Base-by-base conservation (phyloP, 345 rosid species). In the Pelargonium nanum region DNA sequence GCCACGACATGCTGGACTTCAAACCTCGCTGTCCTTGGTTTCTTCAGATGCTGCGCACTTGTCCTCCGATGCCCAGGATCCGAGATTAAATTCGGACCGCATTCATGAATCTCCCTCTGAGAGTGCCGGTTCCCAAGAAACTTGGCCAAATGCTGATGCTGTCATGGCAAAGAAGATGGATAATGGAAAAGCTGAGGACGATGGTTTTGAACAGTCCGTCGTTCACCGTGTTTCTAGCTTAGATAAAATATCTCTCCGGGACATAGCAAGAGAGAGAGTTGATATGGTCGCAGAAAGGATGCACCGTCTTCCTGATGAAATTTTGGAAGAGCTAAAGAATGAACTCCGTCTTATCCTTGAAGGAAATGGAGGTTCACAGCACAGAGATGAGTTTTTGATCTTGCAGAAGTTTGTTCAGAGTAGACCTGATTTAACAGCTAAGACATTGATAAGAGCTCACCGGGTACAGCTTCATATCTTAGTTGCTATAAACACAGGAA, bases 61-160 rank as follows among this genome's bases (percentile, higher is more conserved):
- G 67, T 80, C 86, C 48, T 79, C 83, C 22, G 89, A 85, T 54
- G 63, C 60, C 10, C 84, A 72, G 26, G 91, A 87, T 28, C 88
- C 80, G 16, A 78, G 90, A 25, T 82, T 89, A 12, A 90, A 77
- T 68, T 83, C 93, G 16, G 91, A 82, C 64, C 77, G 81, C 52
- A 74, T 76, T 34, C 95, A 82, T 5, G 97, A 90, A 70, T 94
- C 97, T 5, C 99, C 99, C 32, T 83, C 97, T 28, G 97, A 88
- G 76, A 94, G 97, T 75, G 97, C 97, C 1, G 88, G 96, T 76
- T 94, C 97, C 40, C 80, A 81, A 63, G 99, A 94, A 62, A 94
- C 96, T n/a, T 93, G 97, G 96, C 96, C 95, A 26, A 71, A 87
- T 74, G 79, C 85, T 1, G 85, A 86, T 65, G 83, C 77, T 61